A percentile compares a stretch with the other conserved stretches of the same genome.
Evolutionary conservation across 2,329 filamentous ascomycete genomes (phyloP).

Genomic region (Sporothrix inflata): DNA sequence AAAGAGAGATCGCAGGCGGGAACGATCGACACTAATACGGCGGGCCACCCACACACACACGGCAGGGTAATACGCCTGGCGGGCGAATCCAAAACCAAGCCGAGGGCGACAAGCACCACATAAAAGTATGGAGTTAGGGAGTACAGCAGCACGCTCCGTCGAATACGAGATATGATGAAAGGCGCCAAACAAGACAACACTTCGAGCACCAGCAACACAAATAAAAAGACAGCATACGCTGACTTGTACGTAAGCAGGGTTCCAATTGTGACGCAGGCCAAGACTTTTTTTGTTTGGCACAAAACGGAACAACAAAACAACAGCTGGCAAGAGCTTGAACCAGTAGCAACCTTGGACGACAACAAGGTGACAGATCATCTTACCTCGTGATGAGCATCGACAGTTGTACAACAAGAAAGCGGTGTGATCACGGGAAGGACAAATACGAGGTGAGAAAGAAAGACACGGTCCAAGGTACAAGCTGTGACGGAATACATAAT

Average conservation of each 20-base stretch:
- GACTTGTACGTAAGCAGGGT: background rate
- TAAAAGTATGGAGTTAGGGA: background rate
- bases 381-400: background rate
- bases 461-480: background rate
- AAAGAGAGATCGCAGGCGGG: background rate
- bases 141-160: background rate
- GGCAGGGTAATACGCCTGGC: background rate
- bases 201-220: no score
- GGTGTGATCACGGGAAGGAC: background rate
- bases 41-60: background rate
- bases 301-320: background rate
- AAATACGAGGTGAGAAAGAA: constrained; percentile 13
- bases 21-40: constrained; percentile 18
- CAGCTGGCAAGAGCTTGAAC: background rate
- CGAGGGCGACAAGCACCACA: background rate
- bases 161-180: constrained; percentile 20
- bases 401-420: background rate
- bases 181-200: background rate
- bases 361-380: background rate
- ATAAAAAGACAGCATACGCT: background rate
- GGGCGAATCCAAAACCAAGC: no score
- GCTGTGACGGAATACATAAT: background rate
- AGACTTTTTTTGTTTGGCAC: background rate
- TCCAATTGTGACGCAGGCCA: constrained; percentile 18
- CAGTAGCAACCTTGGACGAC: background rate